phyloP scores from a whole-genome alignment of 805 yeast species.

The Saccharomycopsis olivae region DNA sequence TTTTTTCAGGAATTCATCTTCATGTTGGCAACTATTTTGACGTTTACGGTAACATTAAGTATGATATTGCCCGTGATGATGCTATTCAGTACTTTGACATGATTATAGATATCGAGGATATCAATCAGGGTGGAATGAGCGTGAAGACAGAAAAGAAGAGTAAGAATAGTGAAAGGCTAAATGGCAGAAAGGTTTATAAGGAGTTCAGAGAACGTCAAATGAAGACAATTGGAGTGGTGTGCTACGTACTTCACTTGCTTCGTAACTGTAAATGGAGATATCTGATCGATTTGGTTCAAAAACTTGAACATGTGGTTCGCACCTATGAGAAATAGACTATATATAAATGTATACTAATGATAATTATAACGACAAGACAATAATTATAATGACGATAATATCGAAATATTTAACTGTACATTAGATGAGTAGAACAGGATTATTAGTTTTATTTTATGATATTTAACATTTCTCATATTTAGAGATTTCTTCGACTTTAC shows the following conservation, averaged over 20 bases:
- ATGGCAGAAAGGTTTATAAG: not conserved
- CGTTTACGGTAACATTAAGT: not conserved
- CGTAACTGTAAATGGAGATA: constrained; percentile 12
- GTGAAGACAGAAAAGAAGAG: not conserved
- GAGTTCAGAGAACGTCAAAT: constrained; percentile 7
- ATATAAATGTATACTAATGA: too few species aligned
- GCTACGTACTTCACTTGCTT: constrained; percentile 9
- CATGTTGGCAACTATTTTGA: constrained; percentile 4
- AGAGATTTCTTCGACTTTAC: constrained; percentile 28
- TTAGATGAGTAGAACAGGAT: too few species aligned
- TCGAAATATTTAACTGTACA: too few species aligned
- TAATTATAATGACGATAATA: too few species aligned
- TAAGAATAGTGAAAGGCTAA: too few species aligned
- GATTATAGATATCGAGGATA: not conserved
- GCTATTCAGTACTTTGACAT: constrained; percentile 4
- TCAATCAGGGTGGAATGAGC: not conserved
- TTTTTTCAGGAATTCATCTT: not conserved
- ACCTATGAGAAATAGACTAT: constrained; percentile 19
- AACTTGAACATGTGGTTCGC: constrained; percentile 7
- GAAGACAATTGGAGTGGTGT: constrained; percentile 10
- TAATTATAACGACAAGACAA: too few species aligned
- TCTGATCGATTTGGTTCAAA: constrained; percentile 9
- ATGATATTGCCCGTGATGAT: constrained; percentile 3
- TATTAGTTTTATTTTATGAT: too few species aligned
- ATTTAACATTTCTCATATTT: too few species aligned